phyloP scores from a whole-genome alignment of 495 filamentous ascomycete genomes.

The Aspergillus indologenus region DNA sequence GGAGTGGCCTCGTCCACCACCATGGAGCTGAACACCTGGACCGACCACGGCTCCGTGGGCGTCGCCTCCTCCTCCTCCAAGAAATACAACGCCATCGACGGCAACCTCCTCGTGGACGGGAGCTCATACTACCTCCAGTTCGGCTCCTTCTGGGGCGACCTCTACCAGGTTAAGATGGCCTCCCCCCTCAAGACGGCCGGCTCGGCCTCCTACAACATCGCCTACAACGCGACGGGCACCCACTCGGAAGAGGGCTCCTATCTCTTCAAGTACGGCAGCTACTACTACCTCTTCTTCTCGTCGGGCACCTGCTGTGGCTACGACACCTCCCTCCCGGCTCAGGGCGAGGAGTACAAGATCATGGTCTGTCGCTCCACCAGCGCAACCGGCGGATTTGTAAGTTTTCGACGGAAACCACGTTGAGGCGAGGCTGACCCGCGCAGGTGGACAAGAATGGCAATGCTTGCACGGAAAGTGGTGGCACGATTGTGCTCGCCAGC shows the following conservation, averaged over 20 bases:
- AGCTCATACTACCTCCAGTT: slow-evolving; percentile 59
- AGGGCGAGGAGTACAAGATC: slow-evolving; percentile 68
- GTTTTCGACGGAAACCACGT: slow-evolving; percentile 12
- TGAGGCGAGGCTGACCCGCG: slow-evolving; percentile 1
- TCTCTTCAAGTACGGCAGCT: slow-evolving; percentile 54
- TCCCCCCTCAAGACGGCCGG: slow-evolving; percentile 38
- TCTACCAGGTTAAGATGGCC: slow-evolving; percentile 62
- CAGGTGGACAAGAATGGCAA: slow-evolving; percentile 55
- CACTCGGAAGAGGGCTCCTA: slow-evolving; percentile 60
- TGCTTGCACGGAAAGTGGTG: slow-evolving; percentile 58
- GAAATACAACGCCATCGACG: slow-evolving; percentile 71
- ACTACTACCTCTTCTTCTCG: slow-evolving; percentile 71
- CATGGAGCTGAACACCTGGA: slow-evolving; percentile 61
- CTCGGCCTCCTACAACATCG: slow-evolving; percentile 46
- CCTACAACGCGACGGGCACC: slow-evolving; percentile 49
- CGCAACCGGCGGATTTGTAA: slow-evolving; percentile 55
- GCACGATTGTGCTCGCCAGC: slow-evolving; percentile 59
- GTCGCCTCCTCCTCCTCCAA: slow-evolving; percentile 45
- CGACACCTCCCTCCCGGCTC: slow-evolving; percentile 45
- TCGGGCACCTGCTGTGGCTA: slow-evolving; percentile 66
- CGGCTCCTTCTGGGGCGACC: slow-evolving; percentile 68
- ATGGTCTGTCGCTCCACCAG: slow-evolving; percentile 59
- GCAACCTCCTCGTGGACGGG: slow-evolving; percentile 53
- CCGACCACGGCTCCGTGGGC: slow-evolving; percentile 49
- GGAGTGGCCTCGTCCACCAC: slow-evolving; percentile 63